These are phyloP conservation scores for Piromyces finnis DNA, from an alignment of 192 early-diverging fungal genomes.

Conservation along the genomic window DNA sequence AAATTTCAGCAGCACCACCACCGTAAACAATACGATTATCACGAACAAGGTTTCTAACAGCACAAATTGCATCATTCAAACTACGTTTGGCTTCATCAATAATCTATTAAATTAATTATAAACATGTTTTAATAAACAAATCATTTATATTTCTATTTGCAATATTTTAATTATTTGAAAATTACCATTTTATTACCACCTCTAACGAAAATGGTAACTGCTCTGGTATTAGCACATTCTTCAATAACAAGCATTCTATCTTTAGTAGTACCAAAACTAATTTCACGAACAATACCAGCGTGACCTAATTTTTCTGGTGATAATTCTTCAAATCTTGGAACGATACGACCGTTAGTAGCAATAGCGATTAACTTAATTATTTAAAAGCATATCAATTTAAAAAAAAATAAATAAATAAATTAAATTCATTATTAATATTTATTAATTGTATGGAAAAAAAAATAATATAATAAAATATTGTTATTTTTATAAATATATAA, in stretches of 20 bases:
- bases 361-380: slow-evolving; percentile 77
- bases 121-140: no score
- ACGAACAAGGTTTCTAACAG: slow-evolving; percentile 86
- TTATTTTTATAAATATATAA: no score
- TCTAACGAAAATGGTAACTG: slow-evolving; percentile 90
- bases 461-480: no score
- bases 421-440: no score
- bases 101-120: slow-evolving; percentile 34
- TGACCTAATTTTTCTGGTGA: slow-evolving; percentile 69
- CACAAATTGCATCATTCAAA: slow-evolving; percentile 96
- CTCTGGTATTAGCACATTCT: slow-evolving; percentile 95
- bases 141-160: no score
- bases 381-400: no score
- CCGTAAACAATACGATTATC: slow-evolving; percentile 99
- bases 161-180: background rate
- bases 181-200: slow-evolving; percentile 96
- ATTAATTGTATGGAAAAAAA: no score
- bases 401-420: no score
- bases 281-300: slow-evolving; percentile 87
- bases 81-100: slow-evolving; percentile 98
- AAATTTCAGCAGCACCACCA: slow-evolving; percentile 94
- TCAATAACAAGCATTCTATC: slow-evolving; percentile 99
- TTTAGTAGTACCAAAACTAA: slow-evolving; percentile 93
- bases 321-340: slow-evolving; percentile 98
- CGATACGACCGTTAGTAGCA: slow-evolving; percentile 98